Conservation (phyloP, 176 grass and related monocot genomes). For the Avena eriantha region DNA sequence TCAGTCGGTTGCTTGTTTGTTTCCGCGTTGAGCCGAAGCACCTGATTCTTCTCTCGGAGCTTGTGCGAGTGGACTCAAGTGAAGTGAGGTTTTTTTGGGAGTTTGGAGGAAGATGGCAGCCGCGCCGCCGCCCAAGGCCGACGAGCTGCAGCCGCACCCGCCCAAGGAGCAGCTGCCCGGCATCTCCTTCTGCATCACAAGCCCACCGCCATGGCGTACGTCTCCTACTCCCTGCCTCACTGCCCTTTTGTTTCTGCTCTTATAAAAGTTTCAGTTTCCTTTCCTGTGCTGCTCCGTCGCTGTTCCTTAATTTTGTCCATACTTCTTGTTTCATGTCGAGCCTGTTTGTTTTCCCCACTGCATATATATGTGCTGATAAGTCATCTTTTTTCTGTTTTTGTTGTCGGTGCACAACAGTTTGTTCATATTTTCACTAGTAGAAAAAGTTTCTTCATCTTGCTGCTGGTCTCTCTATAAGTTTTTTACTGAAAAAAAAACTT, state of each 20-base stretch:
- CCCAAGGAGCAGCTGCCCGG: constrained; percentile 83
- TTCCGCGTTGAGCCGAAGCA: neutral
- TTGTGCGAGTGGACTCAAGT: neutral
- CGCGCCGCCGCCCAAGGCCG: constrained; percentile 86
- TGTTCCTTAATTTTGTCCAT: neutral
- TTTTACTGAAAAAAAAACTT: neutral
- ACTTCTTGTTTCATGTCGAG: constrained; percentile 4
- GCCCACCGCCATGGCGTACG: constrained; percentile 96
- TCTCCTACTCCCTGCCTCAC: constrained; percentile 6
- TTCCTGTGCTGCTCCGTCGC: neutral
- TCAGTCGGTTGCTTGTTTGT: neutral
- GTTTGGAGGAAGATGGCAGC: constrained; percentile 61
- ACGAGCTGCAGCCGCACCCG: constrained; percentile 88
- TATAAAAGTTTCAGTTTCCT: constrained; percentile 12
- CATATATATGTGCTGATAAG: neutral
- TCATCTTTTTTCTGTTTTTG: neutral
- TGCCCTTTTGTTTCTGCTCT: neutral
- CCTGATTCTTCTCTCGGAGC: no score
- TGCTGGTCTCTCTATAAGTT: neutral
- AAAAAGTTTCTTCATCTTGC: neutral
- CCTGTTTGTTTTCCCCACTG: neutral
- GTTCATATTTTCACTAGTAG: neutral
- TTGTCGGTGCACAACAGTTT: neutral
- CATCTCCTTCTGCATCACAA: constrained; percentile 90
- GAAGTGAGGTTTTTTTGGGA: constrained; percentile 13